phyloP scores from a whole-genome alignment of 1,139 yeast genomes.

The Spathaspora sp. region DNA sequence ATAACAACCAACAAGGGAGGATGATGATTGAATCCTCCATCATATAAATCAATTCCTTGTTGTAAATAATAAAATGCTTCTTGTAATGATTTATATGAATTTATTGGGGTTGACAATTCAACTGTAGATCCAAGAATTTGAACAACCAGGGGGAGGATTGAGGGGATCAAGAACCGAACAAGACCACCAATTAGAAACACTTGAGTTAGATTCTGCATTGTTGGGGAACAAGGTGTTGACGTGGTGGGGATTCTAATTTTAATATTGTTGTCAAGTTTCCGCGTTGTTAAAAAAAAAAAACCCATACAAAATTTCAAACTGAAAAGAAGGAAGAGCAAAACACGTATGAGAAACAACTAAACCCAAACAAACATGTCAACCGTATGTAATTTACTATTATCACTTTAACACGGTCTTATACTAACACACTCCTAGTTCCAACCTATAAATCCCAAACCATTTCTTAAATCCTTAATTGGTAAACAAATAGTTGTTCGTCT shows the following conservation, averaged over 20 bases:
- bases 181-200: slow-evolving; percentile 31
- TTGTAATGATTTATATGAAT: slow-evolving; percentile 62
- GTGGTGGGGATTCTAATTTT: slow-evolving; percentile 3
- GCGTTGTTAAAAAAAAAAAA: neutral
- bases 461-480: slow-evolving; percentile 70
- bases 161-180: slow-evolving; percentile 33
- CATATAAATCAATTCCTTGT: slow-evolving; percentile 66
- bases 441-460: slow-evolving; percentile 91
- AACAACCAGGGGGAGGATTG: slow-evolving; percentile 32
- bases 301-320: neutral
- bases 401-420: neutral
- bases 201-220: slow-evolving; percentile 23
- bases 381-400: slow-evolving; percentile 5
- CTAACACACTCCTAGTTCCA: slow-evolving; percentile 44
- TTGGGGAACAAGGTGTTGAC: too few relatives aligned
- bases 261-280: neutral
- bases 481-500: slow-evolving; percentile 77
- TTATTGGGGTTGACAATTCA: slow-evolving; percentile 77
- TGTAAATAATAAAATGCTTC: slow-evolving; percentile 76
- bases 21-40: slow-evolving; percentile 86
- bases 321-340: slow-evolving; percentile 1
- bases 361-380: slow-evolving; percentile 9
- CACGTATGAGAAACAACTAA: slow-evolving; percentile 3
- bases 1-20: slow-evolving; percentile 67
- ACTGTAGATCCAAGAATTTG: slow-evolving; percentile 41